These are phyloP conservation scores for Chaetomium sp. DNA, from an alignment of 2,329 filamentous ascomycete species.

Conservation along the genomic window DNA sequence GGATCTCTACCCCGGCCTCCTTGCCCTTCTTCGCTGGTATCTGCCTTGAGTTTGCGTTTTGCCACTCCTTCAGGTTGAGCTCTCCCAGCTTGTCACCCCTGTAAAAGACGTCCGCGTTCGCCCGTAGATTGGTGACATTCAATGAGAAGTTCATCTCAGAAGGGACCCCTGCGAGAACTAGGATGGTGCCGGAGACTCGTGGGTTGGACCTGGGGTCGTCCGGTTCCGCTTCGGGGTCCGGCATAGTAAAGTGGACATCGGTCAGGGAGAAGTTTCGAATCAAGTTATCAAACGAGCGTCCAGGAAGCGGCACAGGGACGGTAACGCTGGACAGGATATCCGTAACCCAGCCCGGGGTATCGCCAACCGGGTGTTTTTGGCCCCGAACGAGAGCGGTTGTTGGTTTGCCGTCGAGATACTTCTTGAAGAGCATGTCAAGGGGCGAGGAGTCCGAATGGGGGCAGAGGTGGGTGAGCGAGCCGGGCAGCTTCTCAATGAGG, in stretches of 20 bases:
- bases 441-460: conserved; percentile 79
- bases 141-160: conserved; percentile 85
- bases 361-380: conserved; percentile 63
- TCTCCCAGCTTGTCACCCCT: conserved; percentile 75
- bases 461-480: conserved; percentile 71
- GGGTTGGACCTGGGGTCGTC: conserved; percentile 72
- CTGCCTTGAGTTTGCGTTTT: conserved; percentile 77
- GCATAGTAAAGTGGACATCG: conserved; percentile 83
- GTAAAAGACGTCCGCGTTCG: conserved; percentile 80
- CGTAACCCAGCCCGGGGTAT: conserved; percentile 79
- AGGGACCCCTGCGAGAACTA: conserved; percentile 77
- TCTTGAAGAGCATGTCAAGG: conserved; percentile 76
- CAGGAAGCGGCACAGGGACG: conserved; percentile 81
- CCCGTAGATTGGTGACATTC: conserved; percentile 74
- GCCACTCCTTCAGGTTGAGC: conserved; percentile 80
- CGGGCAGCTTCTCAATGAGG: conserved; percentile 71
- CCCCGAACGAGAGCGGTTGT: conserved; percentile 84
- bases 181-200: conserved; percentile 78
- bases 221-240: conserved; percentile 76
- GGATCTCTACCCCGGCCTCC: conserved; percentile 68
- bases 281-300: conserved; percentile 76
- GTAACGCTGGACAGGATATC: conserved; percentile 80
- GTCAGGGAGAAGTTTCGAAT: conserved; percentile 86
- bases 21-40: conserved; percentile 59
- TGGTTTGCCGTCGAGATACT: conserved; percentile 78